Percentiles rank a stretch among this genome's conserved stretches.
Evolutionary conservation across 2,329 filamentous ascomycete genomes (phyloP).

Genomic region (Penicillium sp.): DNA sequence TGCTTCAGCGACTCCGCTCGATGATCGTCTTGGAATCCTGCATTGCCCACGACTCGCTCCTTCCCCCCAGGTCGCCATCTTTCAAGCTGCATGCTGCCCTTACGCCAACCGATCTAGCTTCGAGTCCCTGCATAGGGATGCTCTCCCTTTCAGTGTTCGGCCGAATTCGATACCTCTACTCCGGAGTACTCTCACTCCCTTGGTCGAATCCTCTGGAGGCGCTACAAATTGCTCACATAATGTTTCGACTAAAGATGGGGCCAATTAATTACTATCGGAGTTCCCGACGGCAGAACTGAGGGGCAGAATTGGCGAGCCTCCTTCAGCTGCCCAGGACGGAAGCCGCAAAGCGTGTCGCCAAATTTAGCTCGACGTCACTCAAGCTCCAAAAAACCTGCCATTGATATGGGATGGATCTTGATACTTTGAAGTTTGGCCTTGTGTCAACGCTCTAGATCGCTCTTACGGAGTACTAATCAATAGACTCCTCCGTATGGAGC

Average conservation of each 20-base stretch:
- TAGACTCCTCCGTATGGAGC: neutral
- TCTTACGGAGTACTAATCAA: neutral
- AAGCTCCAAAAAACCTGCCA: conserved; percentile 1
- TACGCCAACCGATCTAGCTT: conserved; percentile 16
- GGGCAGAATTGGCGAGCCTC: neutral
- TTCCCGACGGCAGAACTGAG: conserved; percentile 9
- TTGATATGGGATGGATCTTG: neutral
- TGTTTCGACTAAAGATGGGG: neutral
- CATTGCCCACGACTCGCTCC: conserved; percentile 11
- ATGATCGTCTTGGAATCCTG: conserved; percentile 18
- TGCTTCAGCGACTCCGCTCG: neutral
- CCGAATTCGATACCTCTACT: neutral
- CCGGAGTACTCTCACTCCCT: neutral
- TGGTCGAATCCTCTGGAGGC: neutral
- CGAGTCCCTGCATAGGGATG: conserved; percentile 21
- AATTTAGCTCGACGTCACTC: conserved; percentile 1
- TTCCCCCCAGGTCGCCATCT: neutral
- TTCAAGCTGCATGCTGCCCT: conserved; percentile 1
- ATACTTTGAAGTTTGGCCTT: neutral
- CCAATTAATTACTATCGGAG: conserved; percentile 1
- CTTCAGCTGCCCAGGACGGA: conserved; percentile 6
- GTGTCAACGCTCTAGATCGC: neutral
- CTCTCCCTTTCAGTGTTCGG: conserved; percentile 13
- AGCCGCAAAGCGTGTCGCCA: neutral
- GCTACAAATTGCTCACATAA: neutral